Conservation (phyloP, 2,329 filamentous ascomycete genomes). For the Aspergillus sp. region DNA sequence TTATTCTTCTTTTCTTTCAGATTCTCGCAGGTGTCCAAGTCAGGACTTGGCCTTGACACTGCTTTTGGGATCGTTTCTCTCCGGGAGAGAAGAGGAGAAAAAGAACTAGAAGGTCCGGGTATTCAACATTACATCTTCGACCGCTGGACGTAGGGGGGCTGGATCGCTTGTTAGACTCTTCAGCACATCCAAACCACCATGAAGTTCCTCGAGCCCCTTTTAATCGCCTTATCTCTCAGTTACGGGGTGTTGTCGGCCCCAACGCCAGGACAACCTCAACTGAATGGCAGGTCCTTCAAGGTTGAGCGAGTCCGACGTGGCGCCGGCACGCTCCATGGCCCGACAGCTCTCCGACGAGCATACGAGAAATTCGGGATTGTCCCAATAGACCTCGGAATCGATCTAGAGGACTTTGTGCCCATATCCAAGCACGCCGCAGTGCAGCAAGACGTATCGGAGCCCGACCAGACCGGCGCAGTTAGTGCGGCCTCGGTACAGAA, state of each 20-base stretch:
- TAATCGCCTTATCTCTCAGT: slow-evolving; percentile 29
- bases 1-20: slow-evolving; percentile 12
- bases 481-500: slow-evolving; percentile 62
- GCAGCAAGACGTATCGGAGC: slow-evolving; percentile 22
- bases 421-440: slow-evolving; percentile 23
- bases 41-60: slow-evolving; percentile 20
- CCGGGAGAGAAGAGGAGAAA: background rate
- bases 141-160: too few species aligned
- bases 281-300: slow-evolving; percentile 53
- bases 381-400: slow-evolving; percentile 39
- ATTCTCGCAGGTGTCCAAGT: slow-evolving; percentile 12
- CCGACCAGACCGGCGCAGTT: slow-evolving; percentile 54
- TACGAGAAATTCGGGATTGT: slow-evolving; percentile 66
- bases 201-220: slow-evolving; percentile 26
- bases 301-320: slow-evolving; percentile 57
- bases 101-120: background rate
- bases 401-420: slow-evolving; percentile 34
- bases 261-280: slow-evolving; percentile 17
- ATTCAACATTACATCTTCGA: background rate
- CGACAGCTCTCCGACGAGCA: slow-evolving; percentile 61
- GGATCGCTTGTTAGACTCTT: too few species aligned
- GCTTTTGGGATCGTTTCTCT: slow-evolving; percentile 8
- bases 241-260: slow-evolving; percentile 34
- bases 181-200: slow-evolving; percentile 16
- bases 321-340: slow-evolving; percentile 59